Base-by-base conservation (phyloP, 2,329 filamentous ascomycete genomes). In the Zymoseptoria crescenta region DNA sequence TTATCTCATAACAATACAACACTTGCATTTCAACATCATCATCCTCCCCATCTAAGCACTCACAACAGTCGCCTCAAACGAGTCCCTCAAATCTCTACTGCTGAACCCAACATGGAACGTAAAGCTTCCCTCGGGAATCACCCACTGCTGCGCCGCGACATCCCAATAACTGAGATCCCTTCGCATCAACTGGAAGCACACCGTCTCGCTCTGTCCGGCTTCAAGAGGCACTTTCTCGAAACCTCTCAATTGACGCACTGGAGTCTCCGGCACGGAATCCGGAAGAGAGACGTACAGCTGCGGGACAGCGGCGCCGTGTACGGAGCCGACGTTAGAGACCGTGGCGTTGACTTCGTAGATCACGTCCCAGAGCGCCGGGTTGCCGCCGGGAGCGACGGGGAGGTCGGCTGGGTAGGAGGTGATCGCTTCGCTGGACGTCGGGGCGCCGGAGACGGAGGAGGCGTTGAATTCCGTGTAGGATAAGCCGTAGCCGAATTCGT, bases 391-490 rank as follows among this genome's bases (percentile, higher is more conserved):
- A 58, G 66, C 8, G 68, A 76, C 60, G 1, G 60, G 27, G 6
- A 72, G 71, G 3, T 54, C 45, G 0, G 88, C 87, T 68, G 85
- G 87, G 1, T 88, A 72, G 0, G 80, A 82, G 7, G 81, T 79
- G 13, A 78, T 73, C 13, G 24, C 7, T 24, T 6, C 3, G 9
- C 6, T 8, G 49, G 20, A 8, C 21, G n/a, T 13, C 24, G 20
- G 16, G 27, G 24, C 24, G 24, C 21, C 51, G 24, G 24, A 24
- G 29, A 52, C n/a, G 29, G 24, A 24, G 8, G 20, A 28, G 13
- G 51, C 10, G 59, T 82, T 74, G 70, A 95, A 93, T 2, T 81
- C 89, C 0, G 89, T 90, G 80, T 94, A 95, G 5, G 84, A 88
- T 13, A 95, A 77, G 56, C 62, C 62, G 53, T 57, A 61, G 1